phyloP scores from a whole-genome alignment of 2,329 filamentous ascomycete genomes.

The Arthrobotrys musiformis region DNA sequence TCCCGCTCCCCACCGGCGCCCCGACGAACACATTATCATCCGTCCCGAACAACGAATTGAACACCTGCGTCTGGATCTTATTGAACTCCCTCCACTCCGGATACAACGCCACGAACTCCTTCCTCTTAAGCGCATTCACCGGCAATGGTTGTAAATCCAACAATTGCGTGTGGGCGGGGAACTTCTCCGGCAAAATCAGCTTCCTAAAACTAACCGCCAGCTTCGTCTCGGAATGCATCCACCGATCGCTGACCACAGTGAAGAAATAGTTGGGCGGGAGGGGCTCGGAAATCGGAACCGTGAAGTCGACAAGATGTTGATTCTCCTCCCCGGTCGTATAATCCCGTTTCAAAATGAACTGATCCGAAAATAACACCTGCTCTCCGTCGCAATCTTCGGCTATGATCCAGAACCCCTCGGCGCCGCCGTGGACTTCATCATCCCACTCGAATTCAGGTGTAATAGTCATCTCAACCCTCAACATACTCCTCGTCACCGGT shows the following conservation, averaged over 20 bases:
- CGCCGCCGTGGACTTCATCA: constrained; percentile 82
- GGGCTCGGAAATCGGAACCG: constrained; percentile 93
- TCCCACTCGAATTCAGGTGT: constrained; percentile 98
- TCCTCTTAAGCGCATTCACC: constrained; percentile 84
- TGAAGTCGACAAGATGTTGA: constrained; percentile 95
- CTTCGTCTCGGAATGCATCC: constrained; percentile 98
- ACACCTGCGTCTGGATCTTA: constrained; percentile 95
- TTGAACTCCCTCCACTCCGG: constrained; percentile 90
- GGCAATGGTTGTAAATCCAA: constrained; percentile 92
- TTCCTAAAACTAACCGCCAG: constrained; percentile 95
- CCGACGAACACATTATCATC: constrained; percentile 95
- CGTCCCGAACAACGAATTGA: constrained; percentile 89
- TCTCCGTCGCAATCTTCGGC: constrained; percentile 98
- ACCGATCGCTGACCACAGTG: constrained; percentile 90
- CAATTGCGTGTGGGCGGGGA: constrained; percentile 90
- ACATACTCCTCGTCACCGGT: constrained; percentile 91
- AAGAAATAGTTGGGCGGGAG: constrained; percentile 99
- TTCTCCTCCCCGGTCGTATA: constrained; percentile 87
- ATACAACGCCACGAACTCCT: constrained; percentile 84
- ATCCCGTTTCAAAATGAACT: constrained; percentile 88
- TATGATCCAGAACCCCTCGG: constrained; percentile 95
- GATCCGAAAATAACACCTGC: constrained; percentile 92
- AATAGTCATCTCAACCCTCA: constrained; percentile 88
- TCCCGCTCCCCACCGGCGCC: constrained; percentile 92
- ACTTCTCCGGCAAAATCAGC: constrained; percentile 91